Base-by-base conservation (phyloP, 768 basidiomycete genomes). In the Pulveroboletus sp. region DNA sequence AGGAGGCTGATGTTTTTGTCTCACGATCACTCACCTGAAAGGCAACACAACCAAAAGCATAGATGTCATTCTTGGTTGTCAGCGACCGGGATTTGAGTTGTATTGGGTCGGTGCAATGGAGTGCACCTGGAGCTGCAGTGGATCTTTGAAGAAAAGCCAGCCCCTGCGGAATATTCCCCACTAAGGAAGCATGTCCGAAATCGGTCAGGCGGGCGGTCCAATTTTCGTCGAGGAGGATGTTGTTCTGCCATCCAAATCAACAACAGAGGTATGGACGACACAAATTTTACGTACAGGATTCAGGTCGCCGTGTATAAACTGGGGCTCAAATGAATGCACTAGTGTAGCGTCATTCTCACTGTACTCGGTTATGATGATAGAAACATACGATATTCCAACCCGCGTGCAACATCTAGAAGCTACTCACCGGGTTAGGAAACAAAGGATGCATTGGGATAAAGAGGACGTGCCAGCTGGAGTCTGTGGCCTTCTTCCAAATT, bases 71-170 rank as follows among this genome's bases (percentile, higher is more conserved):
- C 36, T 44, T 47, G 4, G 40, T 40, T 5, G 58, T 56, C 1
- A n/a, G n/a, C n/a, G n/a, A n/a, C n/a, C n/a, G n/a, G n/a, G 58
- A 41, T 17, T 50, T 24, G 2, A 78, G 23, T 37, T 58, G 62
- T 16, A 69, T 57, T 0, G 74, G 61, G 17, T 75, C 75, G 2
- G 67, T 67, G 73, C 75, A 78, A 0, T 75, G 69, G 29, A 76
- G 62, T 8, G 74, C 70, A 4, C 60, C 60, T 1, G 57, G 40
- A 19, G 17, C 71, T 67, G 5, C 60, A 58, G 44, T 75, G 60
- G 43, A 61, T 45, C 29, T 35, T 6, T 43, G 51, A 1, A 59
- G 51, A 23, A 52, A 56, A 2, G 5, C 2, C 19, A 40, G 9
- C 3, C 27, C 47, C 35, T 55, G 45, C 0, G 50, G 50, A 6